Evolutionary conservation across 2,329 filamentous ascomycete species (phyloP), one percentile per base, ranked within the genome.

Genomic region (Pestalotiopsis sp.): DNA sequence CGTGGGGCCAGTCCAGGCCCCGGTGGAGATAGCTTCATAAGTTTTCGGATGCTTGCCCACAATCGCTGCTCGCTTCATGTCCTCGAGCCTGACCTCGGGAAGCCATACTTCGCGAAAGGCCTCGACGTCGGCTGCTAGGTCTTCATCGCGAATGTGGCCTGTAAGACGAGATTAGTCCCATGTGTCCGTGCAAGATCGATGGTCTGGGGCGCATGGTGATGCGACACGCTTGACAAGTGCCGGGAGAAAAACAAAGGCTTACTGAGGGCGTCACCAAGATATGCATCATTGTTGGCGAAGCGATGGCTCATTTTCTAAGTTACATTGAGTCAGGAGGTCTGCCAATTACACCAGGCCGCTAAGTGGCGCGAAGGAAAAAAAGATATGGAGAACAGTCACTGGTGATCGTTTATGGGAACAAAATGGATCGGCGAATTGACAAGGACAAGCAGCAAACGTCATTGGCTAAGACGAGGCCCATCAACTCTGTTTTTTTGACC

Each of bases 61-160:
- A 27, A 23, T 66, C 36, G 64, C 64, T 17, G 64, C 64, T 57
- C 64, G 45, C 64, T 25, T 41, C 23, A 66, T 17, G 11, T 39
- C n/a, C 7, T 64, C 39, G 25, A 23, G 20, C 17, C 27, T 25
- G 39, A 64, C 61, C 6, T 64, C 36, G 36, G 61, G 38, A 23
- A 64, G 61, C 39, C 61, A 64, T 25, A 49, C 38, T 11, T 64
- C 38, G 25, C 25, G 61, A 39, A 64, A 64, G 11, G 61, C 61
- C 61, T 45, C 61, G 11, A 64, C 61, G 20, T 64, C 61, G n/a
- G 38, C 61, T 45, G 61, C 38, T 17, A 64, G 25, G 38, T 64
- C 61, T 27, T 64, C 61, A 64, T 64, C 61, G 25, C 61, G 61
- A 41, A 64, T 64, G 27, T 64, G 38, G 39, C 61, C 61, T 64